Percentiles rank a stretch among this genome's conserved stretches.
These are phyloP conservation scores for Pseudevernia furfuracea DNA, from an alignment of 495 filamentous ascomycete genomes.

Conservation along the genomic window DNA sequence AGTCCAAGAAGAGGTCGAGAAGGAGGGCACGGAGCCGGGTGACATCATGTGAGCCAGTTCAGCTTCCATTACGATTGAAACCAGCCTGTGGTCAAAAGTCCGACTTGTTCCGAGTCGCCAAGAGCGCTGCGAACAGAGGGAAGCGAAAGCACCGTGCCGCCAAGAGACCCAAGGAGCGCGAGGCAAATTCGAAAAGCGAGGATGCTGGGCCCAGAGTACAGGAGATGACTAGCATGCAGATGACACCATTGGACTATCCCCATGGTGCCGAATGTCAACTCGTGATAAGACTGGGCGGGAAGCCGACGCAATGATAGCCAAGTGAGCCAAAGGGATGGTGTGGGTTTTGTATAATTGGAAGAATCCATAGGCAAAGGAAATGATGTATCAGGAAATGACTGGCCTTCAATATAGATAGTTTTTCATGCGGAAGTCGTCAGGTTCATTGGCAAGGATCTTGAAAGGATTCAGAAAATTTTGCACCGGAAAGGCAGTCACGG, in stretches of 20 bases:
- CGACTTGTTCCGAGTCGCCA: not conserved
- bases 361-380: not conserved
- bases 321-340: not conserved
- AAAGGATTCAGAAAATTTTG: no score
- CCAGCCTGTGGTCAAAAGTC: not conserved
- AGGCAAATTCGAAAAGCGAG: not conserved
- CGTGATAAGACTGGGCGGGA: not conserved
- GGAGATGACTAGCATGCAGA: not conserved
- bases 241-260: not conserved
- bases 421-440: no score
- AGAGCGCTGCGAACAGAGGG: not conserved
- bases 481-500: no score
- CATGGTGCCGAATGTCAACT: not conserved
- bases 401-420: no score
- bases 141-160: not conserved
- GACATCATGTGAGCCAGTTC: not conserved
- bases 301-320: not conserved
- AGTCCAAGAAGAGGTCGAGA: not conserved
- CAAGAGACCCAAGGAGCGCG: not conserved
- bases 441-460: no score
- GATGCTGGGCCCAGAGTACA: not conserved
- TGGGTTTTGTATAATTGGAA: not conserved
- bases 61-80: not conserved
- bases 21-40: not conserved
- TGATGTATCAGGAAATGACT: not conserved